Evolutionary conservation across 2,329 filamentous ascomycete species (phyloP), one percentile per base, ranked within the genome.

Genomic region (Trichoderma oligosporum): DNA sequence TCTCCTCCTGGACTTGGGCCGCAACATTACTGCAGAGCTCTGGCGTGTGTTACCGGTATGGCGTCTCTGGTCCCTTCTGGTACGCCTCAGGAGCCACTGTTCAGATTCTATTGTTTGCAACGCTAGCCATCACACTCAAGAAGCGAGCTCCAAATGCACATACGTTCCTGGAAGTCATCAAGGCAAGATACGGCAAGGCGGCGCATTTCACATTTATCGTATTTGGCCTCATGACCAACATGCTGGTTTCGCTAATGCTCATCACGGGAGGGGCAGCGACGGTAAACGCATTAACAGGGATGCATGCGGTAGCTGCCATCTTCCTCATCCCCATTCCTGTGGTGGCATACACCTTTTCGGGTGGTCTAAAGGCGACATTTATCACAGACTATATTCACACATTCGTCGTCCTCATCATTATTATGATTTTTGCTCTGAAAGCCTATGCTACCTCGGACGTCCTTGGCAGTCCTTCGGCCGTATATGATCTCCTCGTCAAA

Each of bases 1-100:
- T 96, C 3, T 92, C 88, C 14, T 91, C 87, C 4, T 96, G 92
- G 91, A 96, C 91, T 0, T 96, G 91, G 91, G 91, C 90, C 0
- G 91, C 89, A 20, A 94, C 89, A 0, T 77, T 93, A 1, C 78
- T 94, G 2, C 89, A 94, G 67, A 88, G 84, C 1, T 86, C 88
- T 1, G 83, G 85, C n/a, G 88, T 96, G 16, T 89, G 89, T 61
- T 96, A 96, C 71, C 78, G 83, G 61, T 93, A 93, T 67, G 88
- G 85, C 11, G 79, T 88, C 36, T 79, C 81, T 0, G 84, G 83
- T 12, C 75, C 76, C 8, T 80, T 81, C 44, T 83, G 80, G 80
- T 86, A 86, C 66, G 83, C 82, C 1, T 81, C 77, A 1, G 82
- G 86, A n/a, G 90, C 89, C 9, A 91, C 87, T 0, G 89, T 94